Percentiles rank a stretch among this genome's conserved stretches.
phyloP scores from a whole-genome alignment of 1,139 yeast genomes.

The Yamadazyma mexicana region DNA sequence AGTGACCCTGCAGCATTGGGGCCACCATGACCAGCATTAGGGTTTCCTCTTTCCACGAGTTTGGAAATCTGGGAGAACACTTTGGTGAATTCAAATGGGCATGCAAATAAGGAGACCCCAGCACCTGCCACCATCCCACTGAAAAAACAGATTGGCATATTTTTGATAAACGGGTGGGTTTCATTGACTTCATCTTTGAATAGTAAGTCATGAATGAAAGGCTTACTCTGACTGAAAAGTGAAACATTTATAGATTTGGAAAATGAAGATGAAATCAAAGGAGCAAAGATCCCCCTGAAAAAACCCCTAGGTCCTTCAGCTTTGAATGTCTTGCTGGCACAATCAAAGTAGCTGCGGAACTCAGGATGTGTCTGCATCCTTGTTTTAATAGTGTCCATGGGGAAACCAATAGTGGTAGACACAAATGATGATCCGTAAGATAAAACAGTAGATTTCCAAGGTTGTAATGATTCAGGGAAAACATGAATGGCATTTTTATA shows the following conservation, averaged over 20 bases:
- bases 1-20: constrained; percentile 14
- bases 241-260: constrained; percentile 70
- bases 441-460: constrained; percentile 57
- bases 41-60: constrained; percentile 33
- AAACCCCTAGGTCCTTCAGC: constrained; percentile 72
- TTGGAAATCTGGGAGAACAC: constrained; percentile 72
- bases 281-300: constrained; percentile 75
- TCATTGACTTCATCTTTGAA: constrained; percentile 18
- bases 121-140: constrained; percentile 73
- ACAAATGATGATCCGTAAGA: constrained; percentile 67
- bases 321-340: constrained; percentile 55
- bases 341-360: constrained; percentile 57
- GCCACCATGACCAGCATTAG: constrained; percentile 18
- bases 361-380: constrained; percentile 75
- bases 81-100: constrained; percentile 86
- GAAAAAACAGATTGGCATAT: constrained; percentile 63
- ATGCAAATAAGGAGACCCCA: constrained; percentile 63
- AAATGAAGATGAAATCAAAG: constrained; percentile 63
- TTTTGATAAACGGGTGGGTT: constrained; percentile 45
- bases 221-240: constrained; percentile 60
- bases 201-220: constrained; percentile 37
- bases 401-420: constrained; percentile 76
- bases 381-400: constrained; percentile 81
- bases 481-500: constrained; percentile 38
- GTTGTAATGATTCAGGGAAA: constrained; percentile 52